A percentile compares a stretch with the other conserved stretches of the same genome.
phyloP scores from a whole-genome alignment of 768 basidiomycete species.

The Collybia sordida region DNA sequence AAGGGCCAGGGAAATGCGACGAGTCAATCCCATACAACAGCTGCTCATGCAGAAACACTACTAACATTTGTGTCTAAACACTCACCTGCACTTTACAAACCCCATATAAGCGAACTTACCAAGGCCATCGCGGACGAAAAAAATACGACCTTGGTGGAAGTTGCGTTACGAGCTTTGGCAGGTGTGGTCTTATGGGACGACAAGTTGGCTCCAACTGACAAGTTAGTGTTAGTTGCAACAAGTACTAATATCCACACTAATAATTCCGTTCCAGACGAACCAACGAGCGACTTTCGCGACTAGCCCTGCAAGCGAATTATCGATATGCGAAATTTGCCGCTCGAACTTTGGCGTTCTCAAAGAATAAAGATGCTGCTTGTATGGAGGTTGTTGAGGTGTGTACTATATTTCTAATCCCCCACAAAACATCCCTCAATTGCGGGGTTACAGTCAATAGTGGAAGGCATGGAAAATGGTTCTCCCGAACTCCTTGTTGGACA shows the following conservation, averaged over 20 bases:
- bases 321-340: conserved; percentile 86
- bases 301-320: conserved; percentile 57
- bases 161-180: conserved; percentile 76
- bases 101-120: conserved; percentile 73
- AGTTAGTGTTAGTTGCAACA: conserved; percentile 43
- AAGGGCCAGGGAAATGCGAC: conserved; percentile 40
- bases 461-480: conserved; percentile 42
- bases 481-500: conserved; percentile 62
- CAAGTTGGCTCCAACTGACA: conserved; percentile 58
- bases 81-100: conserved; percentile 68
- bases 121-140: conserved; percentile 71
- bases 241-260: neutral
- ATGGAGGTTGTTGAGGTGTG: conserved; percentile 64
- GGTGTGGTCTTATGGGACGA: conserved; percentile 61
- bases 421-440: neutral
- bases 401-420: neutral
- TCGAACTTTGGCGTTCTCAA: conserved; percentile 63
- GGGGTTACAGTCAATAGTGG: conserved; percentile 53
- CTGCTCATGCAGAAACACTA: conserved; percentile 50
- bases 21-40: conserved; percentile 31
- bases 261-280: conserved; percentile 48
- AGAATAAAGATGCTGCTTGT: conserved; percentile 50
- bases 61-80: conserved; percentile 71
- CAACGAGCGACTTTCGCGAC: conserved; percentile 59
- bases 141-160: conserved; percentile 54